Evolutionary conservation across 371 early-diverging fungal genomes (phyloP), one percentile per base, ranked within the genome.

Genomic region (Phascolomyces articulosus): DNA sequence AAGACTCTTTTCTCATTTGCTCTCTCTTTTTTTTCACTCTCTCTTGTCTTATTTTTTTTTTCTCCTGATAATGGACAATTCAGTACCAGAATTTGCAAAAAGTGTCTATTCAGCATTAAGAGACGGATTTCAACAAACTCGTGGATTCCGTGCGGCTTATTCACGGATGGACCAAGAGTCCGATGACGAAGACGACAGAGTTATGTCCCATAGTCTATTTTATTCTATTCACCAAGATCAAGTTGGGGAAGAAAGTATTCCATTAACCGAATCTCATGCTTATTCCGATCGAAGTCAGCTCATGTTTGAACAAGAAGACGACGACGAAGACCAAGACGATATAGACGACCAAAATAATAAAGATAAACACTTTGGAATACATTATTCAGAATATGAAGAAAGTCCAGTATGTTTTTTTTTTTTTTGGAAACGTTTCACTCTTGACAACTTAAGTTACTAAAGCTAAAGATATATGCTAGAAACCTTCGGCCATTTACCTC

Each of bases 401-500:
- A 64, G 61, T 26, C 63, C 66, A 48, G 72, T 74, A 63, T 62
- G 66, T 53, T 44, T 23, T 57, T 24, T 61, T 24, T 40, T 29
- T 23, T 27, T n/a, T n/a, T n/a, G n/a, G n/a, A n/a, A n/a, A n/a
- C n/a, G n/a, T n/a, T 40, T 8, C 38, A 48, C n/a, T 11, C 27
- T 57, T 66, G 31, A 29, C 64, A 28, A 38, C 55, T 9, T 21
- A 57, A 7, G 34, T 11, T 34, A 34, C 2, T 20, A 18, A 58
- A 58, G 21, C 24, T 40, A 28, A 16, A 27, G 2, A 3, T 24
- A 59, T 60, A 58, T 60, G n/a, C 10, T 66, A 86, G 86, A 79
- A 79, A 68, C 86, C 86, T 2, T 83, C 86, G 9, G 77, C 83
- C 23, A 86, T 86, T 53, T 87, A 87, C 63, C 72, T 86, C 34